phyloP scores from a whole-genome alignment of 129 eudicot species.

The Silybum marianum region DNA sequence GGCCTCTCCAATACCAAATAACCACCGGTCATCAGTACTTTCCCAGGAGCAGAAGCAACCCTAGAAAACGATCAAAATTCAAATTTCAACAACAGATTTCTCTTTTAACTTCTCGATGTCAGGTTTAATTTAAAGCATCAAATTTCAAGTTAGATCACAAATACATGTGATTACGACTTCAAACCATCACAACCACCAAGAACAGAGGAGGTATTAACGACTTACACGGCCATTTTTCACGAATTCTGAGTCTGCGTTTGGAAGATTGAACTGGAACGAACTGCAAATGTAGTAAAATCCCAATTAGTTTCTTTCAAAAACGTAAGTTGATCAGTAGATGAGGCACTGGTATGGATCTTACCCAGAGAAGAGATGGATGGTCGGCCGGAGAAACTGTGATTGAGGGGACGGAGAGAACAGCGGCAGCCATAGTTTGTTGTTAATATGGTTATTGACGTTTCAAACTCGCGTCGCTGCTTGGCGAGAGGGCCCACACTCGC shows the following conservation, averaged over 20 bases:
- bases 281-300: conserved; percentile 15
- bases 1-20: conserved; percentile 82
- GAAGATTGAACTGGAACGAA: conserved; percentile 5
- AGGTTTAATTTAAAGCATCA: neutral
- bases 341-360: neutral
- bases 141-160: conserved; percentile 22
- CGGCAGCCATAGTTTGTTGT: conserved; percentile 5
- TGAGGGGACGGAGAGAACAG: neutral
- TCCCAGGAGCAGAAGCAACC: conserved; percentile 87
- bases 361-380: neutral
- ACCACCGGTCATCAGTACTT: conserved; percentile 82
- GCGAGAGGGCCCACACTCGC: conserved; percentile 21
- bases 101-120: neutral
- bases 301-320: neutral
- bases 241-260: neutral
- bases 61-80: conserved; percentile 30
- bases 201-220: neutral
- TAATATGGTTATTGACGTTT: conserved; percentile 25
- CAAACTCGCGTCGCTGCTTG: conserved; percentile 20
- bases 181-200: neutral
- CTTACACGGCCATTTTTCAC: conserved; percentile 31
- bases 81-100: conserved; percentile 13
- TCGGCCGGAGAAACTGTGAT: conserved; percentile 12
- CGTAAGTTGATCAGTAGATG: conserved; percentile 8
- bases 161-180: conserved; percentile 1